phyloP scores from a whole-genome alignment of 2,329 filamentous ascomycete genomes.

The Claviceps fusiformis region DNA sequence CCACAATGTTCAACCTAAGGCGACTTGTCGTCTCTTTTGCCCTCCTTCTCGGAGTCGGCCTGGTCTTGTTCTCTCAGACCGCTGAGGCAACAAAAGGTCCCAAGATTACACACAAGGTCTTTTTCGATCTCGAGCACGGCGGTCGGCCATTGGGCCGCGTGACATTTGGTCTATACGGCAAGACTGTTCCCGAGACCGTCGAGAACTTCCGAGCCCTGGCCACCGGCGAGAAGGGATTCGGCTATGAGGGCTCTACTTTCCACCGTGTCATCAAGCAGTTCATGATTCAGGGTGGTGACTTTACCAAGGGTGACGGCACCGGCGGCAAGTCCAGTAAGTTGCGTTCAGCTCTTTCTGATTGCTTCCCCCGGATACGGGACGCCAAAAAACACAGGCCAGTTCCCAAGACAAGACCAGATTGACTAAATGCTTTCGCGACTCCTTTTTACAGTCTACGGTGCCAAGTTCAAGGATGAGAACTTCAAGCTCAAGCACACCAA shows the following conservation, averaged over 20 bases:
- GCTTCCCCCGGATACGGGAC: no score
- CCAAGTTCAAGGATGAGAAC: slow-evolving; percentile 80
- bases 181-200: slow-evolving; percentile 65
- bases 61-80: slow-evolving; percentile 64
- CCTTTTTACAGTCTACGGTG: slow-evolving; percentile 52
- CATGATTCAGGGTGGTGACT: slow-evolving; percentile 88
- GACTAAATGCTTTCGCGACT: slow-evolving; percentile 9
- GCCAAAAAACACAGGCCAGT: no score
- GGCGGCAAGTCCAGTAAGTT: slow-evolving; percentile 69
- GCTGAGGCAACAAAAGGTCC: slow-evolving; percentile 70
- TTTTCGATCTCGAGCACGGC: slow-evolving; percentile 70
- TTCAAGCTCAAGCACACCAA: slow-evolving; percentile 90
- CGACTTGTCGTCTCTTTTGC: slow-evolving; percentile 57
- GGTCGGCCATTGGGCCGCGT: slow-evolving; percentile 62
- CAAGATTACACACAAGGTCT: slow-evolving; percentile 93
- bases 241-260: slow-evolving; percentile 70
- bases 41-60: slow-evolving; percentile 60
- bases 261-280: slow-evolving; percentile 84
- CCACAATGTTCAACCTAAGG: slow-evolving; percentile 62
- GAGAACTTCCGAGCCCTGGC: slow-evolving; percentile 69
- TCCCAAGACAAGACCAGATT: slow-evolving; percentile 3
- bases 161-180: slow-evolving; percentile 74
- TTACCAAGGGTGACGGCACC: slow-evolving; percentile 69
- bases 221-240: slow-evolving; percentile 76
- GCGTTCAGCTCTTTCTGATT: neutral